These are phyloP conservation scores for Letharia columbiana DNA, from an alignment of 495 filamentous ascomycete species.

Conservation along the genomic window DNA sequence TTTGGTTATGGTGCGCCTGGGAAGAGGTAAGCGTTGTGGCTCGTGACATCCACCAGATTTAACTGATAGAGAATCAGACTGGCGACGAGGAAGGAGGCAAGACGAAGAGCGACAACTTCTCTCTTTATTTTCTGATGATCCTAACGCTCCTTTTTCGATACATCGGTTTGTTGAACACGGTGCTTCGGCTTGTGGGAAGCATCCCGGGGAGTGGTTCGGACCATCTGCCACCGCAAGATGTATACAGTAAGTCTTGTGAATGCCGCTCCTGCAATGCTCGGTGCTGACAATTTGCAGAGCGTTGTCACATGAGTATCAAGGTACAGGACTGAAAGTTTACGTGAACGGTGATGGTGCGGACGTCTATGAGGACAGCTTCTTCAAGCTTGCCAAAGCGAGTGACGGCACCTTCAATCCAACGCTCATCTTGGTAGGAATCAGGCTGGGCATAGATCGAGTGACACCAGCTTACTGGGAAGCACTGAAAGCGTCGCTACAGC, in stretches of 20 bases:
- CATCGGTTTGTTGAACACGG: constrained; percentile 90
- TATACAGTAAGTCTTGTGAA: constrained; percentile 63
- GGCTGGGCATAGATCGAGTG: constrained; percentile 87
- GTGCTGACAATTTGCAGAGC: constrained; percentile 47
- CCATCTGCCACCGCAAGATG: constrained; percentile 95
- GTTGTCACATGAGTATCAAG: constrained; percentile 52
- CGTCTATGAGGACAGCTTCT: constrained; percentile 84
- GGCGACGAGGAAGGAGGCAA: constrained; percentile 56
- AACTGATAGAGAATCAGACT: constrained; percentile 49
- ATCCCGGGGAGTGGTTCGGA: constrained; percentile 98
- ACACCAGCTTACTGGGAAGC: constrained; percentile 89
- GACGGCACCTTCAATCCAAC: constrained; percentile 66
- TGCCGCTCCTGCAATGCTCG: no score
- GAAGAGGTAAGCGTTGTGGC: constrained; percentile 54
- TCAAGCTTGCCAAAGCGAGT: constrained; percentile 58
- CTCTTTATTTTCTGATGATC: constrained; percentile 79
- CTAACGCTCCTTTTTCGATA: constrained; percentile 83
- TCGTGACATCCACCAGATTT: background rate
- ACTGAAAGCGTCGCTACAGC: constrained; percentile 67
- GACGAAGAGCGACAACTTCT: constrained; percentile 65
- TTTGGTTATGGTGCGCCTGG: constrained; percentile 58
- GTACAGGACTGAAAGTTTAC: constrained; percentile 65
- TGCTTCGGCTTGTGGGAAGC: constrained; percentile 79
- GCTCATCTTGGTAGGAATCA: constrained; percentile 75
- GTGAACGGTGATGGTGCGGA: constrained; percentile 82